Evolutionary conservation across 2,329 filamentous ascomycete genomes (phyloP), one percentile per base, ranked within the genome.

Genomic region (Fusarium subglutinans): DNA sequence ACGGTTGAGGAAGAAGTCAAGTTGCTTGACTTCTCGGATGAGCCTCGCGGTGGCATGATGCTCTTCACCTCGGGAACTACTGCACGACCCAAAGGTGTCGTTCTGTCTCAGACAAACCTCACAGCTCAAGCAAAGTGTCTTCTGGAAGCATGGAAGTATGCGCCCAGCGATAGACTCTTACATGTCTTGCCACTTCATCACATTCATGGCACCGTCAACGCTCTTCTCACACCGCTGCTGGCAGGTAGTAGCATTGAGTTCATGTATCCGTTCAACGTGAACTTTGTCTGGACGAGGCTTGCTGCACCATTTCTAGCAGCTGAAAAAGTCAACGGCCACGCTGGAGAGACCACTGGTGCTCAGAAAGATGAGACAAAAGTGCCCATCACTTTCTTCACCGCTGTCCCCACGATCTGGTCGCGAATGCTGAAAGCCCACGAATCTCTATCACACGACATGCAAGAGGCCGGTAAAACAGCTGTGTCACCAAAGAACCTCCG

Each of bases 1-100:
- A 82, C 85, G 14, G 81, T 86, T 62, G 87, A 94, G 57, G 81
- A 86, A 15, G 12, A 63, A 3, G 86, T 96, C 47, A 77, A 80
- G 14, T 78, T 91, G 55, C 87, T 90, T 35, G 86, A 88, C 60
- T 76, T 86, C 2, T 84, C 87, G 43, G 82, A 84, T 2, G 87
- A 87, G 1, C 26, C 48, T 26, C 84, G 88, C 37, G 93, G 93
- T 8, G 95, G 94, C 53, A 93, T 99, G 90, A 98, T 99, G 95
- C 88, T 99, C 10, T 99, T 98, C 82, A 99, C 96, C 2, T 98
- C 96, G 1, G 96, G 96, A 37, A 99, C 96, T 0, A 99, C 96
- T 8, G 96, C 93, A 81, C 87, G 94, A 75, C 96, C 96, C 87
- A 98, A 98, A 90, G 96, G 96, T n/a, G 96, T 98, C 3, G 84